Percentiles rank a stretch among this genome's conserved stretches.
These are phyloP conservation scores for Fusarium brachygibbosum DNA, from an alignment of 2,329 filamentous ascomycete genomes.

Conservation along the genomic window DNA sequence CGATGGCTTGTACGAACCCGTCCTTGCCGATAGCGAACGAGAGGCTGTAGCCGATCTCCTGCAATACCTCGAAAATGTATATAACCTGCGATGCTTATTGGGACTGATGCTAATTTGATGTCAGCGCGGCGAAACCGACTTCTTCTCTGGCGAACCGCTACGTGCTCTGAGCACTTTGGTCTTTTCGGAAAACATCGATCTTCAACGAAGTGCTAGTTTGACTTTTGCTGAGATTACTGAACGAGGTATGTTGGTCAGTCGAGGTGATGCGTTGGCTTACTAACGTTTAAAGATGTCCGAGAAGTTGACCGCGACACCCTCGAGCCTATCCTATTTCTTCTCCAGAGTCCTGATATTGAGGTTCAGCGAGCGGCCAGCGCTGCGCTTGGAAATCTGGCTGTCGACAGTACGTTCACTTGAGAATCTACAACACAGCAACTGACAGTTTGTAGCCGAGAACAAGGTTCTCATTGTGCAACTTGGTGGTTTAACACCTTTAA, in stretches of 20 bases:
- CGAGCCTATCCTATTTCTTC: conserved; percentile 93
- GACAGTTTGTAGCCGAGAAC: conserved; percentile 82
- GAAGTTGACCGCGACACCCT: conserved; percentile 96
- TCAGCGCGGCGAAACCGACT: conserved; percentile 95
- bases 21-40: conserved; percentile 94
- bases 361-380: conserved; percentile 97
- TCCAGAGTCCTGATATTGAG: conserved; percentile 96
- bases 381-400: conserved; percentile 93
- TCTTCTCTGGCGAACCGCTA: conserved; percentile 96
- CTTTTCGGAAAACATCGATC: conserved; percentile 98
- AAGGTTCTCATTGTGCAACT: conserved; percentile 96
- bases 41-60: conserved; percentile 96
- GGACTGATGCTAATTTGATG: conserved; percentile 50
- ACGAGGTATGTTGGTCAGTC: conserved; percentile 75
- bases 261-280: neutral
- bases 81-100: conserved; percentile 49
- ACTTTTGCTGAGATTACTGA: conserved; percentile 99
- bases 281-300: conserved; percentile 79
- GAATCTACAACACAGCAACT: conserved; percentile 51
- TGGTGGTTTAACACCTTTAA: conserved; percentile 89
- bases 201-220: conserved; percentile 95
- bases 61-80: conserved; percentile 95
- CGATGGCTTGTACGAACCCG: conserved; percentile 86
- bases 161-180: conserved; percentile 95
- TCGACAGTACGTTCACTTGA: conserved; percentile 80